Conservation (phyloP, 2,329 filamentous ascomycete species). For the Aureobasidium leucospermi region DNA sequence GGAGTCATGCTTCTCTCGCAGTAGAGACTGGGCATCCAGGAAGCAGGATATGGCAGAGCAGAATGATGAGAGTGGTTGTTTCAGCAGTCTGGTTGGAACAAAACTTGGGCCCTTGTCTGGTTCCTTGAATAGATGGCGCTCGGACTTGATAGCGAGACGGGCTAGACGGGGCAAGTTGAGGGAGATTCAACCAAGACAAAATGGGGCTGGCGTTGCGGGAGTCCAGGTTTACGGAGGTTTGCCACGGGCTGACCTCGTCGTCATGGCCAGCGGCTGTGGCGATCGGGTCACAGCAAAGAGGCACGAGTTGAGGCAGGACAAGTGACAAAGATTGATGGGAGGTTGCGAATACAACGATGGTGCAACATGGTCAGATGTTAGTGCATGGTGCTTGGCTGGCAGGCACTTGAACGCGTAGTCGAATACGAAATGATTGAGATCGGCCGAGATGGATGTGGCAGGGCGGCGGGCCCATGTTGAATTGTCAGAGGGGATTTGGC, state of each 20-base stretch:
- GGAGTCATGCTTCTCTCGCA: background rate
- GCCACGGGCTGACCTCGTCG: slow-evolving; percentile 1
- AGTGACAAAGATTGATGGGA: background rate
- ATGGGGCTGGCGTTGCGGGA: background rate
- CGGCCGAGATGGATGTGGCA: background rate
- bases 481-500: background rate
- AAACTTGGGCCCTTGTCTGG: background rate
- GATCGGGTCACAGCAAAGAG: background rate
- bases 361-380: background rate
- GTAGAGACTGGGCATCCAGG: background rate
- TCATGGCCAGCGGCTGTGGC: slow-evolving; percentile 7
- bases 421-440: slow-evolving; percentile 2
- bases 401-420: background rate
- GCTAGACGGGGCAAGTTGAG: slow-evolving; percentile 5
- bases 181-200: slow-evolving; percentile 11
- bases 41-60: background rate
- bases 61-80: background rate
- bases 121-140: slow-evolving; percentile 11
- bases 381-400: background rate
- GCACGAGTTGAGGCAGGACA: background rate
- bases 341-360: background rate
- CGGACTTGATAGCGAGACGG: slow-evolving; percentile 6
- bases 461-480: background rate
- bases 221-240: slow-evolving; percentile 1
- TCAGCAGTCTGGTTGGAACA: background rate